Base-by-base conservation (phyloP, 2,329 filamentous ascomycete species). In the Beauveria rudraprayagi region DNA sequence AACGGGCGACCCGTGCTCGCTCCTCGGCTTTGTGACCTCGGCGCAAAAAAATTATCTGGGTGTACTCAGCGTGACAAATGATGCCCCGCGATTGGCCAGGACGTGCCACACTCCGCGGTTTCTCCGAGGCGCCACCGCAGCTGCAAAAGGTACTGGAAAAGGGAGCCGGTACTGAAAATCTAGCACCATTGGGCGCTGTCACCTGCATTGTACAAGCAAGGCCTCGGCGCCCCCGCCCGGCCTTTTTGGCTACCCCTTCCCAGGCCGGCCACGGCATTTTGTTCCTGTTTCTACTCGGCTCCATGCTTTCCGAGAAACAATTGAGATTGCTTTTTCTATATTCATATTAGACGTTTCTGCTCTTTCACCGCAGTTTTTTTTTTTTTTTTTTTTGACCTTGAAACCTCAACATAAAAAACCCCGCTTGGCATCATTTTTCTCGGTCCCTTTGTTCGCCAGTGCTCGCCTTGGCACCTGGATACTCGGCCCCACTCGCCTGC, bases 401-500 rank as follows among this genome's bases (percentile, higher is more conserved):
- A 16, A 5, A 24, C 19, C 4, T 9, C 28, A 48, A 5, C 22
- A 26, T 26, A 40, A 48, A 17, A 22, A 22, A 26, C 8, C 16
- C n/a, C 30, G 22, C 11, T 57, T 19, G 16, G 16, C 28, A 34
- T 57, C 44, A 3, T 37, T 37, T 37, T 16, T 14, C 14, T 16
- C 5, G 14, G 11, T 14, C 14, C 34, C 34, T 37, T 16, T 37
- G 34, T 37, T 50, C 44, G 30, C 30, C n/a, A 40, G 26, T 41
- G 9, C 30, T 28, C 37, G 37, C 9, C 22, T 24, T 19, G 30
- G 28, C 11, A 57, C 44, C 56, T 19, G 28, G 34, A 30, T 19
- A 58, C 30, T 43, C 34, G 22, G 56, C 56, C 46, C 56, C 56
- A 58, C 56, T 14, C 56, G 22, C 24, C 46, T 58, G 56, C 56